Percentiles rank a stretch among this genome's conserved stretches.
Evolutionary conservation across 2,329 filamentous ascomycete species (phyloP).

Genomic region (Fusarium sp.): DNA sequence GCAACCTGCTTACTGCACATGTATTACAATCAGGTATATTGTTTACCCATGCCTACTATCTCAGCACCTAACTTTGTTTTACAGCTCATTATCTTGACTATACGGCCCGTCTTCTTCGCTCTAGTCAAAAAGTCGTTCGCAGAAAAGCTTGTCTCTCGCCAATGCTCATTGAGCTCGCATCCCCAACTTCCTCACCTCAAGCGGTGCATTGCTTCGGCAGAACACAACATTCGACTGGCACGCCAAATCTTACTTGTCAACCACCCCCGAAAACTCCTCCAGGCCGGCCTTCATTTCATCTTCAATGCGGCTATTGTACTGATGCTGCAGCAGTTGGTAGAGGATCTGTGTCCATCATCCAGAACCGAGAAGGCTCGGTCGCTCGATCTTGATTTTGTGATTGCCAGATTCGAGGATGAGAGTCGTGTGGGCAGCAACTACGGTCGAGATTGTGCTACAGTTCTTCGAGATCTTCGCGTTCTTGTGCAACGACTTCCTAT

Average conservation of each 20-base stretch:
- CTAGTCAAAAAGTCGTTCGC: conserved; percentile 61
- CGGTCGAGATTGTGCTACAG: conserved; percentile 53
- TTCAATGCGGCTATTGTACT: conserved; percentile 64
- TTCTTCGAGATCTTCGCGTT: conserved; percentile 53
- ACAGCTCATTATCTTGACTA: conserved; percentile 59
- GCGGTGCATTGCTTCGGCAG: conserved; percentile 58
- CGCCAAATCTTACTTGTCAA: conserved; percentile 54
- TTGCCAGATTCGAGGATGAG: conserved; percentile 56
- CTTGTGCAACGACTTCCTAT: conserved; percentile 52
- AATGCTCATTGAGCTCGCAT: conserved; percentile 40
- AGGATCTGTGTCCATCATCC: conserved; percentile 46
- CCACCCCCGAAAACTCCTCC: conserved; percentile 55
- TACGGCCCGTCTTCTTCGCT: conserved; percentile 61
- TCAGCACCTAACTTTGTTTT: not conserved
- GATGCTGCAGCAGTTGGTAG: conserved; percentile 59
- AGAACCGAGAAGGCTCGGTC: conserved; percentile 40
- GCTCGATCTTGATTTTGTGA: conserved; percentile 55
- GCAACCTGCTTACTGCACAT: conserved; percentile 61
- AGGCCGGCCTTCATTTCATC: conserved; percentile 60
- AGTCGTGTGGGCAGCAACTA: conserved; percentile 54
- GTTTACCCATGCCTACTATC: no score
- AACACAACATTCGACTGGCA: conserved; percentile 59
- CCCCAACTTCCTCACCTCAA: conserved; percentile 49
- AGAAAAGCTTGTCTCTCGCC: conserved; percentile 52
- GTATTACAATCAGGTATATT: conserved; percentile 57